Base-by-base conservation (phyloP, 345 rosid species). In the Adansonia digitata region DNA sequence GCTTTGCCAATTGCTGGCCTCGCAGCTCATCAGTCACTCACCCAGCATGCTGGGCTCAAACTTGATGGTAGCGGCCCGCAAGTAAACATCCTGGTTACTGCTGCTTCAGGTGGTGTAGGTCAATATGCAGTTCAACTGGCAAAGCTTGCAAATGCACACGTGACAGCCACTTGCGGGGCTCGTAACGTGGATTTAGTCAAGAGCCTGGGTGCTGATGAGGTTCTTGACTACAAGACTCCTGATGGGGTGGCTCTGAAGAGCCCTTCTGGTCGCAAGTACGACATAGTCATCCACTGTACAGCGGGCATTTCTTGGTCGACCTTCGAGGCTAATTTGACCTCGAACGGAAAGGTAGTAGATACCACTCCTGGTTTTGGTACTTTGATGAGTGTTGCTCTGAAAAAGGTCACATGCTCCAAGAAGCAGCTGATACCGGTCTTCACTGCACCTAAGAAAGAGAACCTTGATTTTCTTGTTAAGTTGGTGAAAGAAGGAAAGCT, bases 41-140 rank as follows among this genome's bases (percentile, higher is more conserved):
- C 89, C 4, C 65, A 75, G 39, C 57, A 80, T n/a, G 92, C 89
- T 0, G 96, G 92, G 45, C 5, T 93, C 69, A 91, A 86, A 71
- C 86, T 91, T 7, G 94, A 91, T 29, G 83, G 93, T 40, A 88
- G 82, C 17, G 88, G 87, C 7, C 26, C 81, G 69, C 77, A 71
- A 77, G 79, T 70, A 52, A 91, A 93, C 82, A 55, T 93, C 74
- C 81, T 89, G 24, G 57, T 91, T 59, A 89, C 94, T 5, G 92
- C 94, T 17, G 96, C 92, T 51, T 90, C 95, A 0, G 95, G 97
- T 43, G 97, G 97, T 0, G 95, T 92, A 12, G 93, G 93, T 63
- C 95, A 92, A n/a, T n/a, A n/a, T n/a, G n/a, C n/a, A n/a, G n/a
- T n/a, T n/a, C n/a, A n/a, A n/a, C n/a, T n/a, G n/a, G 91, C 93